Evolutionary conservation across 768 basidiomycete species (phyloP).

Genomic region (Saitozyma podzolica): DNA sequence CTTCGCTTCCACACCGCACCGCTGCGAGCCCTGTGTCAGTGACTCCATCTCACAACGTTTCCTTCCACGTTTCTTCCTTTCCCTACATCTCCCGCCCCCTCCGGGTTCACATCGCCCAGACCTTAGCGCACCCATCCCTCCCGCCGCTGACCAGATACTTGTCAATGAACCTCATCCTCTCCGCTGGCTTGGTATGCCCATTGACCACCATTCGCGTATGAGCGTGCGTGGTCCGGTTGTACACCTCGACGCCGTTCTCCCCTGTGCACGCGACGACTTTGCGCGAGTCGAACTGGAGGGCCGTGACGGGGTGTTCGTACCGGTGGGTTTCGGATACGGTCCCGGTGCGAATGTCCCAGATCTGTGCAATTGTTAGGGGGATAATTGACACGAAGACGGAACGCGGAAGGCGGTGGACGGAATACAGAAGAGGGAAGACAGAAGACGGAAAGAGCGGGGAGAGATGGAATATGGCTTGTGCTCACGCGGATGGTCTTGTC

Average conservation of each 20-base stretch:
- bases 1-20: no score
- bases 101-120: constrained; percentile 74
- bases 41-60: no score
- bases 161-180: constrained; percentile 91
- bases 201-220: constrained; percentile 81
- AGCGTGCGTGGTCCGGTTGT: constrained; percentile 90
- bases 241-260: constrained; percentile 90
- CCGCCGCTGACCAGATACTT: constrained; percentile 89
- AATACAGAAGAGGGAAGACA: no score
- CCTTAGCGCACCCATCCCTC: constrained; percentile 79
- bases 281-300: constrained; percentile 88
- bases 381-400: no score
- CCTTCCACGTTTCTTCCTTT: no score
- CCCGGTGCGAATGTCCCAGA: constrained; percentile 95
- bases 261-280: constrained; percentile 91
- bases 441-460: no score
- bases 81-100: not conserved
- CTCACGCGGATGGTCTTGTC: constrained; percentile 88
- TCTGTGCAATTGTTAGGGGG: constrained; percentile 56
- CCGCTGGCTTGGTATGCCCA: constrained; percentile 88
- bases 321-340: constrained; percentile 81
- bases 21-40: no score
- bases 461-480: constrained; percentile 11
- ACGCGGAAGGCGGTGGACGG: no score
- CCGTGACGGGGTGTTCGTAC: constrained; percentile 87